Evolutionary conservation across 2,329 filamentous ascomycete genomes (phyloP), one percentile per base, ranked within the genome.

Genomic region (Pezicula radicicola): DNA sequence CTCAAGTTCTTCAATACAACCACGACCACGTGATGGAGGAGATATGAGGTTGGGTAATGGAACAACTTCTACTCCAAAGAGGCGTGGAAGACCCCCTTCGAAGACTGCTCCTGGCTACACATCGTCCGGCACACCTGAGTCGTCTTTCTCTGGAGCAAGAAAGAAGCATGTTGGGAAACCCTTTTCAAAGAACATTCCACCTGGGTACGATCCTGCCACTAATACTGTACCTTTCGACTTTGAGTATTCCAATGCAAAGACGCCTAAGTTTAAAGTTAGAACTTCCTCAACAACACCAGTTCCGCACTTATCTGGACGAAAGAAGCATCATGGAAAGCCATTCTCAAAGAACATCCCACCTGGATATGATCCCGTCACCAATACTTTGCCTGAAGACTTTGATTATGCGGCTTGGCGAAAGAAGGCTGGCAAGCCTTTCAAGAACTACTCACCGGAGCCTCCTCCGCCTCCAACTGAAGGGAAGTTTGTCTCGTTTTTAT

Each of bases 401-500:
- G 13, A 45, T 16, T 12, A 45, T 28, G 25, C 42, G 10, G 2
- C 40, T 36, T 15, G 7, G 15, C 36, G 9, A 42, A 62, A 61
- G 48, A 61, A 60, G 48, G 49, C 52, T 46, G 60, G 58, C 25
- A 53, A 57, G n/a, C 56, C 59, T 15, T 56, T 57, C 40, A 52
- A 46, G 21, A n/a, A 4, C 18, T 13, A 12, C 13, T 19, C 21
- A 33, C n/a, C 36, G 12, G n/a, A 45, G 19, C 28, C 45, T 46
- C 41, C 21, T 46, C 19, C 56, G 55, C 12, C 51, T 60, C 5
- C 57, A 52, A 3, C 35, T 50, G 8, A 58, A 53, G 39, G 19
- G 19, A 67, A 66, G 4, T 84, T 78, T 58, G 51, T 74, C n/a
- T 65, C 72, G 2, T 87, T 81, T 60, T 53, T 75, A 9, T 87